These are phyloP conservation scores for Dothiorella sarmentorum DNA, from an alignment of 2,329 filamentous ascomycete species.

Conservation along the genomic window DNA sequence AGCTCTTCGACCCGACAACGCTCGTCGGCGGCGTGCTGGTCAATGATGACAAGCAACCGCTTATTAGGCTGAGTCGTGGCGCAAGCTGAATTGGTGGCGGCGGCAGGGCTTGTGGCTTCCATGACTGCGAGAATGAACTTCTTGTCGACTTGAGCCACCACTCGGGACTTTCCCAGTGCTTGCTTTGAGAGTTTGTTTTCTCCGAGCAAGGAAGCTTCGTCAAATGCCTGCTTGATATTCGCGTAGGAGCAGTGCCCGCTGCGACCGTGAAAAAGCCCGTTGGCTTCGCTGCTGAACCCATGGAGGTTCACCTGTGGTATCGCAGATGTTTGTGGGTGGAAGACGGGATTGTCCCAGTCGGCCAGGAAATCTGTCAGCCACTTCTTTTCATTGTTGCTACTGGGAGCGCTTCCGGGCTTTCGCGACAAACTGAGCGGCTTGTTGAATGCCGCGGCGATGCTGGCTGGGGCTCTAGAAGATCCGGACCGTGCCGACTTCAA, in stretches of 20 bases:
- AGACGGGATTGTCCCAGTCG: conserved; percentile 74
- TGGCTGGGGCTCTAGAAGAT: conserved; percentile 17
- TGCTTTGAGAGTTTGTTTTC: conserved; percentile 56
- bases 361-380: conserved; percentile 63
- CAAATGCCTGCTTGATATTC: conserved; percentile 25
- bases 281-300: conserved; percentile 18
- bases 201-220: conserved; percentile 25
- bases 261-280: background rate
- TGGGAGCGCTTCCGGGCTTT: conserved; percentile 8
- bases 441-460: conserved; percentile 22
- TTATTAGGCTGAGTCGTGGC: conserved; percentile 12
- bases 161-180: conserved; percentile 56
- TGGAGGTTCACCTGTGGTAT: conserved; percentile 40
- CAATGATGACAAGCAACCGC: conserved; percentile 66
- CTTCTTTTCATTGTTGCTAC: conserved; percentile 7
- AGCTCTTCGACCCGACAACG: conserved; percentile 74
- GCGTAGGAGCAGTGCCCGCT: conserved; percentile 14
- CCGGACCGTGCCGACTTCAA: conserved; percentile 3
- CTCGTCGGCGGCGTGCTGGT: conserved; percentile 95
- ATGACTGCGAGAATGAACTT: conserved; percentile 82
- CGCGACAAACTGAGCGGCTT: conserved; percentile 33
- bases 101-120: conserved; percentile 20
- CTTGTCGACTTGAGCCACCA: conserved; percentile 79
- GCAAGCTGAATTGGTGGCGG: conserved; percentile 4
- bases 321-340: conserved; percentile 49